phyloP scores from a whole-genome alignment of 1,139 yeast species.

The Saccharomyces hybrid region DNA sequence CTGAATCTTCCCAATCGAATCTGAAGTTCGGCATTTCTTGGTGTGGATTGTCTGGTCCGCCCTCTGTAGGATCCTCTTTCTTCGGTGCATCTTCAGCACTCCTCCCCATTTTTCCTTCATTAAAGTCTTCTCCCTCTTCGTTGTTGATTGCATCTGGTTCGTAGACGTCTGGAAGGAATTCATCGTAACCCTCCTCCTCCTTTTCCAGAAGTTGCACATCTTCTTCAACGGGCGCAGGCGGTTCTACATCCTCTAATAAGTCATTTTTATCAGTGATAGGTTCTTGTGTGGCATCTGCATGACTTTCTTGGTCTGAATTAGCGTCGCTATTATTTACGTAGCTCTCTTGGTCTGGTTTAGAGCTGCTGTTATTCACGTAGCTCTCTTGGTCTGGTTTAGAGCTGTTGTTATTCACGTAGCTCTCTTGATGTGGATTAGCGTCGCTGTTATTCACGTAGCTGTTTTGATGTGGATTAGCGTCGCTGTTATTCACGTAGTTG shows the following conservation, averaged over 20 bases:
- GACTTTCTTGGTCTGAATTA: background rate
- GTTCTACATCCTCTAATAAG: background rate
- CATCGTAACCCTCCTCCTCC: background rate
- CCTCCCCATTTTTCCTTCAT: background rate
- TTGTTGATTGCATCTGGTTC: background rate
- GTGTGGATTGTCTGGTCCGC: background rate
- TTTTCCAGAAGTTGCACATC: background rate
- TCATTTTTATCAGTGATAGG: background rate
- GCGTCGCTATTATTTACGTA: background rate
- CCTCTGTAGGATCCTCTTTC: background rate
- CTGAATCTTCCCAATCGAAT: conserved; percentile 21
- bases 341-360: background rate
- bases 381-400: background rate
- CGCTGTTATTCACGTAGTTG: no score
- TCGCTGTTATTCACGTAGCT: background rate
- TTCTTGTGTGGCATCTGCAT: background rate
- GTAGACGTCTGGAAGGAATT: background rate
- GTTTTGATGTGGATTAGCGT: background rate
- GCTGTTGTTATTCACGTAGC: no score
- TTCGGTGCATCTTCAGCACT: background rate
- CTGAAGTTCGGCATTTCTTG: conserved; percentile 7
- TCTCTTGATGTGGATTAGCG: background rate
- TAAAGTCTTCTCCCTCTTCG: background rate
- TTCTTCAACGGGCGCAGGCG: background rate
- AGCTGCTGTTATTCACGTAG: background rate